Percentiles rank a stretch among this genome's conserved stretches.
phyloP scores from a whole-genome alignment of 306 rosid genomes.

The Glycine soja region DNA sequence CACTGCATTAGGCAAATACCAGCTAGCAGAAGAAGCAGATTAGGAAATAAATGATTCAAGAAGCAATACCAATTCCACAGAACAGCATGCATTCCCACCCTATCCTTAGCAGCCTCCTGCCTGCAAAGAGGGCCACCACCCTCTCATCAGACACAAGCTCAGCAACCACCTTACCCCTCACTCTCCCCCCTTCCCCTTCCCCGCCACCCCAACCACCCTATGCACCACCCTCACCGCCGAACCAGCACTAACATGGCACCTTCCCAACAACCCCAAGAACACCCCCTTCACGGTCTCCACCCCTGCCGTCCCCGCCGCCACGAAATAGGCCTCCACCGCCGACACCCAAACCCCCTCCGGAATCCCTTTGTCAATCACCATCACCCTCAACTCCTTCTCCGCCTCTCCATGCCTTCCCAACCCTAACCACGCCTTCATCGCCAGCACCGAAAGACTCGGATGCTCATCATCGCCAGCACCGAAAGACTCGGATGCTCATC shows the following conservation, averaged over 20 bases:
- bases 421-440: slow-evolving; percentile 95
- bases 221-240: slow-evolving; percentile 85
- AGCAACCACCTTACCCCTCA: slow-evolving; percentile 82
- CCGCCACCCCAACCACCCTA: slow-evolving; percentile 64
- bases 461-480: slow-evolving; percentile 79
- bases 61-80: slow-evolving; percentile 88
- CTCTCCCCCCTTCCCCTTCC: slow-evolving; percentile 59
- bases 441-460: slow-evolving; percentile 88
- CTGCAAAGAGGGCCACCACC: slow-evolving; percentile 78
- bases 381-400: slow-evolving; percentile 88
- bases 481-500: slow-evolving; percentile 89
- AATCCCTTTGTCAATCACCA: slow-evolving; percentile 76
- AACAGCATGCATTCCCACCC: slow-evolving; percentile 80
- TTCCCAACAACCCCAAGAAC: slow-evolving; percentile 81
- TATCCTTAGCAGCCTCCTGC: slow-evolving; percentile 67
- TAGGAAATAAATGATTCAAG: slow-evolving; percentile 9
- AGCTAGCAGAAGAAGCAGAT: slow-evolving; percentile 5
- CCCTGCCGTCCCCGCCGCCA: slow-evolving; percentile 80
- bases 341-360: slow-evolving; percentile 94
- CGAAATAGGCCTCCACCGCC: slow-evolving; percentile 82
- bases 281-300: slow-evolving; percentile 92
- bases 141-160: slow-evolving; percentile 91
- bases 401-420: slow-evolving; percentile 76
- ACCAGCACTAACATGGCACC: slow-evolving; percentile 86
- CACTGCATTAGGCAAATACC: not conserved